Base-by-base conservation (phyloP, 768 basidiomycete genomes). In the Suillus tomentosus region DNA sequence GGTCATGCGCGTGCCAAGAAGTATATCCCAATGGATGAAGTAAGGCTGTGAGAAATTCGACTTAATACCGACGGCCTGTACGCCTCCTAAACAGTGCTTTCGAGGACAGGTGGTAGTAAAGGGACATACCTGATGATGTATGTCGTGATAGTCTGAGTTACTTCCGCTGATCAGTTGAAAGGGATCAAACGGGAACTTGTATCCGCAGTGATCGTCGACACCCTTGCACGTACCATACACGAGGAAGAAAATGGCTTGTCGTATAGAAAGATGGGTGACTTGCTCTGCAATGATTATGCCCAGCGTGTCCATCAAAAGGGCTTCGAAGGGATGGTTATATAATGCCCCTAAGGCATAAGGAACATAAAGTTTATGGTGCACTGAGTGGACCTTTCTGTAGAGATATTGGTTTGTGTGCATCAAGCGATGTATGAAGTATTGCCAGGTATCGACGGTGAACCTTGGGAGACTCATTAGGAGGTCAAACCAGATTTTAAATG, bases 291-390 rank as follows among this genome's bases (percentile, higher is more conserved):
- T 63, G 9, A 78, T 85, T 0, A 94, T 87, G 50, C 96, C 95
- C 31, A 91, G 75, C 2, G 88, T 85, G 75, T 99, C 97, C 67
- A 99, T 83, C 2, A 96, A 66, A 73, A 99, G 90, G 1, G 95
- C 96, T 74, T 99, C 97, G 42, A 99, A 69, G 1, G 96, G 96
- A 74, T 99, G 96, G 76, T 99, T 99, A 83, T 99, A 99, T 4
- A 99, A 81, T 24, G 97, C 91, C 19, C 97, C 97, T 71, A 91
- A 99, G 0, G 97, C 94, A 72, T 97, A 99, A 0, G 96, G 96
- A 9, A 96, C 95, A 74, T 98, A 96, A 10, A 99, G 87, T 9
- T 94, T 84, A 76, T 99, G 97, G 76, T 99, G 97, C 77, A 90
- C 89, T 0, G 93, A 94, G 76, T 99, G 97, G 67, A 98, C 82